phyloP scores from a whole-genome alignment of 2,329 filamentous ascomycete species.

The Beauveria varroae region DNA sequence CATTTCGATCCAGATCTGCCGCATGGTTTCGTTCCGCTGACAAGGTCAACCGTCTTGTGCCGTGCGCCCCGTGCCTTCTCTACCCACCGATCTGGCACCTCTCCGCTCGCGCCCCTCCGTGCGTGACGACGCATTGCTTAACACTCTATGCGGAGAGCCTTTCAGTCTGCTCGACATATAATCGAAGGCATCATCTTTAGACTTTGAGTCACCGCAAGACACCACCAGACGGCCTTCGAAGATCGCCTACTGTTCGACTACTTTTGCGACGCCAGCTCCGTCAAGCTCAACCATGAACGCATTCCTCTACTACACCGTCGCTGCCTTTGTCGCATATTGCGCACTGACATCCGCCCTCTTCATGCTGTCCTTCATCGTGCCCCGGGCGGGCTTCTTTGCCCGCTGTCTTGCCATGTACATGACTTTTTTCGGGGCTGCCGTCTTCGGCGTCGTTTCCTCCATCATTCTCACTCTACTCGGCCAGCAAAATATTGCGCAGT shows the following conservation, averaged over 20 bases:
- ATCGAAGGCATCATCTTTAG: too few relatives aligned
- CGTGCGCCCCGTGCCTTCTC: neutral
- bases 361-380: constrained; percentile 50
- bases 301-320: constrained; percentile 31
- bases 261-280: neutral
- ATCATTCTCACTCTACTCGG: constrained; percentile 64
- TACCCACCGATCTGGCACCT: neutral
- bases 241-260: neutral
- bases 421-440: constrained; percentile 50
- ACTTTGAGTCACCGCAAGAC: neutral
- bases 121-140: neutral
- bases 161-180: neutral
- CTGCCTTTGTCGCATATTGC: constrained; percentile 45
- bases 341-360: constrained; percentile 51
- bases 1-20: neutral
- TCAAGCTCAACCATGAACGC: constrained; percentile 25
- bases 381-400: constrained; percentile 59
- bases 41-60: neutral
- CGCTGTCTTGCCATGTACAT: constrained; percentile 61
- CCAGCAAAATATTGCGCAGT: constrained; percentile 72
- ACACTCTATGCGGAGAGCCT: neutral
- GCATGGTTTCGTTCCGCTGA: neutral
- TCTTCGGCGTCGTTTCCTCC: constrained; percentile 70
- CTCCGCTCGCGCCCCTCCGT: neutral
- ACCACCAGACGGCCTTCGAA: too few relatives aligned